Evolutionary conservation across 495 filamentous ascomycete species (phyloP).

Genomic region (Podospora comata): DNA sequence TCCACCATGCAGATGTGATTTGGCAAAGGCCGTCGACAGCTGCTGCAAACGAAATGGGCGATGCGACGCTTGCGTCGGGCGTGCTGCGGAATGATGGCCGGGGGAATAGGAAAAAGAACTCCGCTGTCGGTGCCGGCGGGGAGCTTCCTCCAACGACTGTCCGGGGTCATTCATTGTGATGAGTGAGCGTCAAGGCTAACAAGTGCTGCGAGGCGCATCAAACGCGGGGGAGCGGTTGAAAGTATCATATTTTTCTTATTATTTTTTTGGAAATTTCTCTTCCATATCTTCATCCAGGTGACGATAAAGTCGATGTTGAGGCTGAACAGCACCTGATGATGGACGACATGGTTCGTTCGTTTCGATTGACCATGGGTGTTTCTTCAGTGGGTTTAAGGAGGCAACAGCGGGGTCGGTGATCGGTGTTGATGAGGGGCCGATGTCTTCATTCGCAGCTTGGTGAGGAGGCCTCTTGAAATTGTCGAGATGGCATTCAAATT

Average conservation of each 20-base stretch:
- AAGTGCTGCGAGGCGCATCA: background rate
- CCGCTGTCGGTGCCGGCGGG: background rate
- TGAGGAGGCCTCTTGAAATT: background rate
- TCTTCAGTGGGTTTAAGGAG: background rate
- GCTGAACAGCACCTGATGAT: background rate
- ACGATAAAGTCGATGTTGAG: background rate
- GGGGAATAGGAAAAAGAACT: background rate
- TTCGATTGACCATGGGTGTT: background rate
- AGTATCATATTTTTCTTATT: background rate
- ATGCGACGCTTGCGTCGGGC: background rate
- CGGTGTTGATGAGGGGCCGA: background rate
- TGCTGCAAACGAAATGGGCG: constrained; percentile 1
- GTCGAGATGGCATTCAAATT: background rate
- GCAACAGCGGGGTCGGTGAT: background rate
- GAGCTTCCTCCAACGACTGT: no score
- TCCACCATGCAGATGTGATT: background rate
- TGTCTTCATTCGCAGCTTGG: background rate
- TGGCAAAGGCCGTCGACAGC: background rate
- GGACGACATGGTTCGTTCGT: background rate
- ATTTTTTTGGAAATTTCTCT: background rate
- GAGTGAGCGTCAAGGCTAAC: background rate
- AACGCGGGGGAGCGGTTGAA: background rate
- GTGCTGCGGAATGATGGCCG: background rate
- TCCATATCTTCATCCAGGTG: background rate
- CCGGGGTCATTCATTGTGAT: background rate